Evolutionary conservation across 2,329 filamentous ascomycete species (phyloP).

Genomic region (Talaromyces rugulosus): DNA sequence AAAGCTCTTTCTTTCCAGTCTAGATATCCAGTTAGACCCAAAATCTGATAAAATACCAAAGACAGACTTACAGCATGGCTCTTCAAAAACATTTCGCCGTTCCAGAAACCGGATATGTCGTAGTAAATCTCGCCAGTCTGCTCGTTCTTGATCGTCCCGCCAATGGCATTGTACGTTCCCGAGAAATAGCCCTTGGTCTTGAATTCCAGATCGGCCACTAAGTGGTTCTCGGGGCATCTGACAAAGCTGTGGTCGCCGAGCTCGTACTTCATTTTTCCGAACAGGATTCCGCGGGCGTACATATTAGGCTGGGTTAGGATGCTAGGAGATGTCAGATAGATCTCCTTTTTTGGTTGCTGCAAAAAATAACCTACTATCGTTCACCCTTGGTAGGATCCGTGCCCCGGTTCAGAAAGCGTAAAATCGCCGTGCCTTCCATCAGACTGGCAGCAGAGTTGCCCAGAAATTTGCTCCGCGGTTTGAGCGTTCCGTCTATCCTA

Average conservation of each 20-base stretch:
- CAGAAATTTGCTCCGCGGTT: conserved; percentile 89
- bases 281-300: conserved; percentile 94
- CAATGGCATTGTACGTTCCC: conserved; percentile 94
- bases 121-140: conserved; percentile 82
- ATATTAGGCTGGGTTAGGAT: conserved; percentile 97
- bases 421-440: conserved; percentile 93
- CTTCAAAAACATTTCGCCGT: conserved; percentile 89
- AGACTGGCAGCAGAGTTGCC: conserved; percentile 96
- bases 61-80: conserved; percentile 61
- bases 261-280: conserved; percentile 99
- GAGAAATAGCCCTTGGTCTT: conserved; percentile 98
- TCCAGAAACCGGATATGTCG: conserved; percentile 90
- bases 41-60: background rate
- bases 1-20: conserved; percentile 83
- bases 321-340: conserved; percentile 42
- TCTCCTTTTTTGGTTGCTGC: background rate
- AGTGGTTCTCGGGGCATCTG: conserved; percentile 78
- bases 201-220: conserved; percentile 92
- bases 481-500: conserved; percentile 90
- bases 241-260: conserved; percentile 94
- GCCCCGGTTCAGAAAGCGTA: conserved; percentile 76
- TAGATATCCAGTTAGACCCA: conserved; percentile 30
- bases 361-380: conserved; percentile 69
- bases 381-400: conserved; percentile 62
- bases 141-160: conserved; percentile 83